Evolutionary conservation across 2,329 filamentous ascomycete genomes (phyloP).

Genomic region (Trichoderma guizhouense): DNA sequence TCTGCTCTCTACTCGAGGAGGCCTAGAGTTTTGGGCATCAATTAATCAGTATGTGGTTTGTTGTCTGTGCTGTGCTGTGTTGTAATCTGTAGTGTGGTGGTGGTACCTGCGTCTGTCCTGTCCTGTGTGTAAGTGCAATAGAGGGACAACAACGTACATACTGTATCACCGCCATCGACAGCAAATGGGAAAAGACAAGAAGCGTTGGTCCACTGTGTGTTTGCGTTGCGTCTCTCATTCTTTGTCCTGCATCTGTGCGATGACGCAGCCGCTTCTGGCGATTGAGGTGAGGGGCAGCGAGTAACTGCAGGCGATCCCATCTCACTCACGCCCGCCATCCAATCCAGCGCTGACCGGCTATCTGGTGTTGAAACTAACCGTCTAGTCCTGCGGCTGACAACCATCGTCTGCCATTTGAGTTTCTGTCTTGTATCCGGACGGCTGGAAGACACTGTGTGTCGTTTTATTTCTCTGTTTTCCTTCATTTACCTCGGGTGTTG

Average conservation of each 20-base stretch:
- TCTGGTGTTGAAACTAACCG: neutral
- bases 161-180: neutral
- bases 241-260: neutral
- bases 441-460: neutral
- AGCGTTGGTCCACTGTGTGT: neutral
- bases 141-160: neutral
- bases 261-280: neutral
- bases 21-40: neutral
- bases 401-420: neutral
- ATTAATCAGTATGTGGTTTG: neutral
- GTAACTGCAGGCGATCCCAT: neutral
- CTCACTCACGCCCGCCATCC: neutral
- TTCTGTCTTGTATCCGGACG: neutral
- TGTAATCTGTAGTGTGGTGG: neutral
- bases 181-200: neutral
- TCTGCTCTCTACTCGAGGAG: neutral
- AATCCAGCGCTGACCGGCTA: neutral
- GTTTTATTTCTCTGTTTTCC: neutral
- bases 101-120: neutral
- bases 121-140: neutral
- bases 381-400: neutral
- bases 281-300: neutral
- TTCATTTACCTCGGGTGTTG: neutral
- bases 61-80: neutral
- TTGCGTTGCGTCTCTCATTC: neutral